A percentile compares a stretch with the other conserved stretches of the same genome.
phyloP scores from a whole-genome alignment of 1,139 yeast genomes.

The Candida sp. region DNA sequence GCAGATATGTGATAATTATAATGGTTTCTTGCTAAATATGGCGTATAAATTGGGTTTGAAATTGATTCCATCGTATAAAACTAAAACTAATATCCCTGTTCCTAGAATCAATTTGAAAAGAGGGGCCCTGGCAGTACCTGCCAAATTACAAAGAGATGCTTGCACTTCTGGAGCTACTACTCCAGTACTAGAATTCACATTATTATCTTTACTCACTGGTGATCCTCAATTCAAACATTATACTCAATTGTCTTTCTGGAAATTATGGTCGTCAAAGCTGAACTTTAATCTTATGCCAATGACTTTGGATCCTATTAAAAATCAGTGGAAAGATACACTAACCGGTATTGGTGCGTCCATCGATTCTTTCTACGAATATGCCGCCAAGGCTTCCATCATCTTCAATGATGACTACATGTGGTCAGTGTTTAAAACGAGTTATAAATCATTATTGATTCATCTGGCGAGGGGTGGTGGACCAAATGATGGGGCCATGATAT shows the following conservation, averaged over 20 bases:
- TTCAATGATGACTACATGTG: slow-evolving; percentile 65
- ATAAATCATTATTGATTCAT: slow-evolving; percentile 52
- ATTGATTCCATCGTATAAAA: slow-evolving; percentile 63
- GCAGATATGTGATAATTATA: slow-evolving; percentile 38
- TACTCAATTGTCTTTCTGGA: slow-evolving; percentile 62
- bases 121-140: slow-evolving; percentile 48
- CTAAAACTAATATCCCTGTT: slow-evolving; percentile 59
- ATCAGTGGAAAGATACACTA: slow-evolving; percentile 54
- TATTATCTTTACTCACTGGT: slow-evolving; percentile 69
- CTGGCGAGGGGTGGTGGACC: slow-evolving; percentile 36
- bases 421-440: slow-evolving; percentile 58
- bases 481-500: slow-evolving; percentile 52
- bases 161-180: slow-evolving; percentile 88
- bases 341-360: slow-evolving; percentile 91
- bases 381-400: slow-evolving; percentile 70
- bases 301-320: slow-evolving; percentile 64
- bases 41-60: slow-evolving; percentile 74
- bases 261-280: slow-evolving; percentile 68
- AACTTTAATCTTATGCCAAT: slow-evolving; percentile 67
- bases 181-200: slow-evolving; percentile 74
- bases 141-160: slow-evolving; percentile 52
- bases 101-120: slow-evolving; percentile 65
- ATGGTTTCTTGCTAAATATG: slow-evolving; percentile 64
- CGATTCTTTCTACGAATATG: slow-evolving; percentile 92
- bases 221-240: slow-evolving; percentile 67